A percentile compares a stretch with the other conserved stretches of the same genome.
Evolutionary conservation across 805 yeast species (phyloP).

Genomic region (Saturnispora silvae): DNA sequence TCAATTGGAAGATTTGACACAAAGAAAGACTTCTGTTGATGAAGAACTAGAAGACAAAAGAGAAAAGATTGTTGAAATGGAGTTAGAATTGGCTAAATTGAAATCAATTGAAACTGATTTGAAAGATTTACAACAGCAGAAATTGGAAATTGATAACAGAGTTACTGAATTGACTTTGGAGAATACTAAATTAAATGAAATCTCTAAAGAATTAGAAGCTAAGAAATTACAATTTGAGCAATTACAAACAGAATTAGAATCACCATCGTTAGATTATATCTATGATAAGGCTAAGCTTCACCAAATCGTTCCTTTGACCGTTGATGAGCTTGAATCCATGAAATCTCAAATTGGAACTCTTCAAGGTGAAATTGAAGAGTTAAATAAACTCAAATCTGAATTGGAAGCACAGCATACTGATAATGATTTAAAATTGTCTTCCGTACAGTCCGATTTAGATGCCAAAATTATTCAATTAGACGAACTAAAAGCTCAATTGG

Average conservation of each 20-base stretch:
- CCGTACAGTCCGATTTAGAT: slow-evolving; percentile 1
- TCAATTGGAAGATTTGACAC: slow-evolving; percentile 3
- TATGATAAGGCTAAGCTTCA: slow-evolving; percentile 20
- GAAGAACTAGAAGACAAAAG: slow-evolving; percentile 4
- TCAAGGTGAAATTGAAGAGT: slow-evolving; percentile 6
- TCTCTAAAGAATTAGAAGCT: not conserved
- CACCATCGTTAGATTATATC: slow-evolving; percentile 17
- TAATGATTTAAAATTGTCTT: not conserved
- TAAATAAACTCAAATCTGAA: not conserved
- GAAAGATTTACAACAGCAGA: slow-evolving; percentile 5
- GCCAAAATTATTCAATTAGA: not conserved
- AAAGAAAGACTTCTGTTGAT: not conserved
- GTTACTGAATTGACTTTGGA: not conserved
- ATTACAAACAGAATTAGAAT: slow-evolving; percentile 5
- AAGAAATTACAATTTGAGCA: slow-evolving; percentile 5
- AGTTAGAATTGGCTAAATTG: slow-evolving; percentile 5
- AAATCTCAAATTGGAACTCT: slow-evolving; percentile 4
- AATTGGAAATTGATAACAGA: not conserved
- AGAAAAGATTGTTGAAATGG: slow-evolving; percentile 3
- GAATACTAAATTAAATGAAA: not conserved
- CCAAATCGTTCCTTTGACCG: slow-evolving; percentile 21
- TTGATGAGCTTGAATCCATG: slow-evolving; percentile 4
- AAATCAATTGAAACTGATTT: slow-evolving; percentile 1
- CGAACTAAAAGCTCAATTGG: slow-evolving; percentile 4
- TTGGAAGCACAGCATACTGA: not conserved